Evolutionary conservation across 345 rosid species (phyloP), one percentile per base, ranked within the genome.

Genomic region (Aquilaria yunnanensis): DNA sequence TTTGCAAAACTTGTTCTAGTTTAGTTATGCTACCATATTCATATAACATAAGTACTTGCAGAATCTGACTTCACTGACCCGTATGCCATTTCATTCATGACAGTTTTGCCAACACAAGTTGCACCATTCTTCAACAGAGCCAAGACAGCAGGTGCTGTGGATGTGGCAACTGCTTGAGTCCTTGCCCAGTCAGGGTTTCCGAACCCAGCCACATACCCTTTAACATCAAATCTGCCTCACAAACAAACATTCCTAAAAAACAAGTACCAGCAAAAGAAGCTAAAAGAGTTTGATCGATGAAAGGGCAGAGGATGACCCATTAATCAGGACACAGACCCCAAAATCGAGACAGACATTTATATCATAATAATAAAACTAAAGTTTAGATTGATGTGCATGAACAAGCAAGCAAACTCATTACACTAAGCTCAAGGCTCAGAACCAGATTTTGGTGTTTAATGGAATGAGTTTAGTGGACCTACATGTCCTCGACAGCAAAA

Each of bases 21-120:
- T 23, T 23, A 37, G 43, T 5, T 37, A 9, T 9, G 3, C 1
- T 37, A 37, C 8, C 7, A 37, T 3, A 9, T 5, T 37, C 7
- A 37, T 37, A 37, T 37, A 37, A 37, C 8, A 37, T 5, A 2
- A 37, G 7, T 37, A 9, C 1, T 9, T 37, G 43, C 7, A 37
- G 43, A 5, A 37, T 37, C 8, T 37, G 43, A 37, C 8, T 37
- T 9, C 12, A 41, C 72, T 55, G 57, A 87, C 97, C 98, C 77
- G 78, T 83, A 87, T 5, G 96, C 98, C 98, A 92, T 85, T 80
- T 92, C 98, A 76, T 92, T 96, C 98, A 84, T 89, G 51, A 88
- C 76, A 63, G 92, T 83, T 70, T 79, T 80, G 32, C 96, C 97
- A 64, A 79, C 31, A 14, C 84, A 80, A 1, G 87, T 81, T 23